A percentile compares a stretch with the other conserved stretches of the same genome.
phyloP scores from a whole-genome alignment of 2,329 filamentous ascomycete species.

The Arthroderma sp. region DNA sequence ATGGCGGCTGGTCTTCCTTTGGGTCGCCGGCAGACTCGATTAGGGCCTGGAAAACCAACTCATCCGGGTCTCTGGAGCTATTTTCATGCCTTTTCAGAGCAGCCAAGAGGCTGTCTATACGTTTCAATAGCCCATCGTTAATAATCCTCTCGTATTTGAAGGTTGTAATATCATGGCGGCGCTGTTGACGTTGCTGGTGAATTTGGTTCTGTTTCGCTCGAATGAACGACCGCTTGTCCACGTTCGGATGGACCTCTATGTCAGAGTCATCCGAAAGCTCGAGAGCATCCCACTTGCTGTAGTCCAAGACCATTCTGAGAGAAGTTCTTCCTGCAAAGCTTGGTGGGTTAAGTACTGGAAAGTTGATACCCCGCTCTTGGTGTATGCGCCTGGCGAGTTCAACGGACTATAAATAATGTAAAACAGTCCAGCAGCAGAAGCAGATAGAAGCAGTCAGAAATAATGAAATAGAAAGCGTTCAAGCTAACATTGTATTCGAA shows the following conservation, averaged over 20 bases:
- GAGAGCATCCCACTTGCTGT: conserved; percentile 59
- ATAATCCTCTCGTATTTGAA: conserved; percentile 80
- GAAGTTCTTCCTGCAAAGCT: not conserved
- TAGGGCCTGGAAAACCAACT: conserved; percentile 77
- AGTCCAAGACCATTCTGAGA: conserved; percentile 45
- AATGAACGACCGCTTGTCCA: conserved; percentile 97
- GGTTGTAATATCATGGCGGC: conserved; percentile 78
- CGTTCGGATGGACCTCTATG: conserved; percentile 95
- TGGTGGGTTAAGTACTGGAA: no score
- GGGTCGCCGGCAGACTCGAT: conserved; percentile 66
- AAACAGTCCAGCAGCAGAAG: no score
- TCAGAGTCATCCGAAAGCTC: conserved; percentile 98
- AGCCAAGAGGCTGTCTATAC: conserved; percentile 66
- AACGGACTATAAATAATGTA: no score
- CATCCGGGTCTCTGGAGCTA: conserved; percentile 52
- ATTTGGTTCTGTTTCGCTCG: conserved; percentile 97
- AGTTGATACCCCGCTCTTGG: no score
- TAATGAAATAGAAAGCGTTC: no score
- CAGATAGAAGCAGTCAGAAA: no score
- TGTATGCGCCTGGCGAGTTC: no score
- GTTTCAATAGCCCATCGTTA: conserved; percentile 77
- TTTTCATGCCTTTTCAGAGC: conserved; percentile 63
- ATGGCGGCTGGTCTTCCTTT: conserved; percentile 58
- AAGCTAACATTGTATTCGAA: no score
- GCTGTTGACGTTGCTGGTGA: conserved; percentile 74